Percentiles rank a stretch among this genome's conserved stretches.
Evolutionary conservation across 805 yeast species (phyloP).

Genomic region (Monosporozyma unispora): DNA sequence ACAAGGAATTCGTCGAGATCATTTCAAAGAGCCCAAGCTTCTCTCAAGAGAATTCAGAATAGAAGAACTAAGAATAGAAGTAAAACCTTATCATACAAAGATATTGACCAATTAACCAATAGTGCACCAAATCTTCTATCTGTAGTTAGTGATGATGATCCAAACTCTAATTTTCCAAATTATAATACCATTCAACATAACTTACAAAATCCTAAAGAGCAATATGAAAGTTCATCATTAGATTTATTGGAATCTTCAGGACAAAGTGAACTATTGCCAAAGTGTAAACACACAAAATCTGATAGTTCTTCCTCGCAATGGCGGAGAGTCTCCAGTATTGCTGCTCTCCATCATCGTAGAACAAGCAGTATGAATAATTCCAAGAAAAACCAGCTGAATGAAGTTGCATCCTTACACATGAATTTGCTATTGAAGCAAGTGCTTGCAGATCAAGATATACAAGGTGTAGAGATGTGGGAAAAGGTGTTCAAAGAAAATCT

Average conservation of each 20-base stretch:
- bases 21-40: constrained; percentile 57
- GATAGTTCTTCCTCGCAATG: constrained; percentile 7
- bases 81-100: constrained; percentile 24
- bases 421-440: constrained; percentile 49
- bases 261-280: not conserved
- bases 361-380: constrained; percentile 3
- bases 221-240: not conserved
- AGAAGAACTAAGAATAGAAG: constrained; percentile 44
- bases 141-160: constrained; percentile 16
- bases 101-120: constrained; percentile 18
- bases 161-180: not conserved
- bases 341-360: constrained; percentile 5
- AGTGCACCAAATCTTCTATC: constrained; percentile 30
- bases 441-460: constrained; percentile 48
- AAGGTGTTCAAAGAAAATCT: constrained; percentile 38
- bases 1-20: constrained; percentile 38
- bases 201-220: not conserved
- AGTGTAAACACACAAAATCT: not conserved
- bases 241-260: not conserved
- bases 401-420: constrained; percentile 36
- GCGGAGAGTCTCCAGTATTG: constrained; percentile 17
- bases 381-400: constrained; percentile 27
- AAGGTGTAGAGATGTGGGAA: constrained; percentile 48
- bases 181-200: not conserved
- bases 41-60: constrained; percentile 49